Evolutionary conservation across 495 filamentous ascomycete species (phyloP).

Genomic region (Parachaetomium inaequale): DNA sequence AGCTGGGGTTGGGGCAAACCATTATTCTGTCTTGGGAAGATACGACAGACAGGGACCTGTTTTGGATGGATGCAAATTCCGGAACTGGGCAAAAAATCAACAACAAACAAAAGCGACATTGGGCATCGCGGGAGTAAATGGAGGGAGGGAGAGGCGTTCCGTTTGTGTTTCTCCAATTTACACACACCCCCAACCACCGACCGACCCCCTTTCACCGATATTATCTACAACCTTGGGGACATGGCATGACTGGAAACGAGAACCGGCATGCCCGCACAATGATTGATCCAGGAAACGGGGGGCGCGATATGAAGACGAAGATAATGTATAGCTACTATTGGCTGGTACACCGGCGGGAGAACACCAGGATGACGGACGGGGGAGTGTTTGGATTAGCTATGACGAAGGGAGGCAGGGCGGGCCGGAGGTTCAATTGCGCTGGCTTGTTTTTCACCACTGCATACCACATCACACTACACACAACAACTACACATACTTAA

Average conservation of each 20-base stretch:
- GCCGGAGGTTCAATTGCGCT: neutral
- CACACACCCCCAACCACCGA: neutral
- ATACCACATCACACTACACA: neutral
- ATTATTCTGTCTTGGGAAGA: constrained; percentile 7
- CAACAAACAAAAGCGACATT: neutral
- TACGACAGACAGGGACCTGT: neutral
- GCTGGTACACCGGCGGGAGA: neutral
- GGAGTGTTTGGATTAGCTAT: neutral
- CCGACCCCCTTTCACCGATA: neutral
- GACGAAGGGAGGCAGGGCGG: neutral
- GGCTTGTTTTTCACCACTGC: neutral
- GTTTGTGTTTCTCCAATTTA: neutral
- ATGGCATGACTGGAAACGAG: neutral
- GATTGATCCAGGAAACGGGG: neutral
- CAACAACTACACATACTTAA: constrained; percentile 5
- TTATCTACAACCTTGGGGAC: too few relatives aligned
- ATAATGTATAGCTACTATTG: neutral
- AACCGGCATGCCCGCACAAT: neutral
- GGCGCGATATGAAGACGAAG: neutral
- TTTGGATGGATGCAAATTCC: neutral
- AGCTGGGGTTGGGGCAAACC: neutral
- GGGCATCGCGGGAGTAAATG: neutral
- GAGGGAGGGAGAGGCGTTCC: neutral
- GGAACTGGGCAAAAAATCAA: neutral
- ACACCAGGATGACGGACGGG: neutral